These are phyloP conservation scores for Polymyxa betae DNA, from an alignment of 208 protist species.

Conservation along the genomic window DNA sequence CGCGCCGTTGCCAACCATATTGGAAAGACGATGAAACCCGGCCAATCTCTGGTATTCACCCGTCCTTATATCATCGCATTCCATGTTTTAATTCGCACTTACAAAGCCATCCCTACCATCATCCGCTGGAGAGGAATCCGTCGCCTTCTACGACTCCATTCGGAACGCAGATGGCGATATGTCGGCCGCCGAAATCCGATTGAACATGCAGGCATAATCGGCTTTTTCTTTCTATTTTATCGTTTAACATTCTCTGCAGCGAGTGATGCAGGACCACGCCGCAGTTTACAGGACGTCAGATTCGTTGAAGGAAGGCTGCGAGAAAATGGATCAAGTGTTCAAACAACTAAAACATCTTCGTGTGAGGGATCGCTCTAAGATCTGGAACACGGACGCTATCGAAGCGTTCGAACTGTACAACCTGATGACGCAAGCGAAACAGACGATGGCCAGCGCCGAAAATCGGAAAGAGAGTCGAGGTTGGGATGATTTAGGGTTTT, in stretches of 20 bases:
- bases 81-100: neutral
- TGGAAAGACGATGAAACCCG: constrained; percentile 83
- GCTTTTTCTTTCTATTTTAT: neutral
- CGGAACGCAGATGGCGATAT: constrained; percentile 81
- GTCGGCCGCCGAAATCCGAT: constrained; percentile 60
- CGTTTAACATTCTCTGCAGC: no score
- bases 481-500: neutral
- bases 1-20: constrained; percentile 91
- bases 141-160: constrained; percentile 91
- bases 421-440: constrained; percentile 87
- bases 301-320: constrained; percentile 52
- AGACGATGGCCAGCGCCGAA: constrained; percentile 83
- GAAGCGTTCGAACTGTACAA: constrained; percentile 98
- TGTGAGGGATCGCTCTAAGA: constrained; percentile 54
- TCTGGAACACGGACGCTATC: constrained; percentile 96
- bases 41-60: neutral
- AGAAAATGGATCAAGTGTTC: constrained; percentile 56
- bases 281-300: constrained; percentile 86
- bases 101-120: constrained; percentile 49
- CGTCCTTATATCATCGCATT: no score
- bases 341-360: constrained; percentile 56
- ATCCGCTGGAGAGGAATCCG: constrained; percentile 81
- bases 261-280: constrained; percentile 93
- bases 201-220: constrained; percentile 53
- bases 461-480: constrained; percentile 56